These are phyloP conservation scores for Calonectria pseudoreteaudii DNA, from an alignment of 2,329 filamentous ascomycete species.

Conservation along the genomic window DNA sequence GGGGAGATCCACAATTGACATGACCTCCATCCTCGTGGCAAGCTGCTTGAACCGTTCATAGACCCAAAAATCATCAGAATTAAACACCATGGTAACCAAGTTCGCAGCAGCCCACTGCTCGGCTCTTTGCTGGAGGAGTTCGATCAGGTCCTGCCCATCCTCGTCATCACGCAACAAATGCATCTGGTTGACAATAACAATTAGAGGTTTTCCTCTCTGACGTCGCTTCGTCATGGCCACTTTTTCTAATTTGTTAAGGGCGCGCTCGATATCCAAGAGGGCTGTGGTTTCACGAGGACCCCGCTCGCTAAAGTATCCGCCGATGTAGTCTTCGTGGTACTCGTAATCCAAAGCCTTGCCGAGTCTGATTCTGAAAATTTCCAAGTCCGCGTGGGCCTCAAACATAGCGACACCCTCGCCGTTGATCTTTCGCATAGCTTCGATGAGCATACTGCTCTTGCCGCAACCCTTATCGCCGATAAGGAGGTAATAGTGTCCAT, in stretches of 20 bases:
- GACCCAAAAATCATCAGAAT: slow-evolving; percentile 98
- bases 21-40: slow-evolving; percentile 93
- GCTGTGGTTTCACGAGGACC: slow-evolving; percentile 93
- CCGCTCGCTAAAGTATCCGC: slow-evolving; percentile 92
- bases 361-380: slow-evolving; percentile 92
- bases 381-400: slow-evolving; percentile 93
- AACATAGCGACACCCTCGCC: slow-evolving; percentile 94
- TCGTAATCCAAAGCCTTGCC: slow-evolving; percentile 97
- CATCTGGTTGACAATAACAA: slow-evolving; percentile 95
- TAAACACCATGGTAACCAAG: slow-evolving; percentile 92
- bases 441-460: slow-evolving; percentile 95
- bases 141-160: slow-evolving; percentile 91
- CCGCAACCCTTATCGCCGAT: slow-evolving; percentile 97
- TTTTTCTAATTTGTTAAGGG: slow-evolving; percentile 98
- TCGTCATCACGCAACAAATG: slow-evolving; percentile 93
- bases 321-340: slow-evolving; percentile 98
- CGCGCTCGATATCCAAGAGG: slow-evolving; percentile 93
- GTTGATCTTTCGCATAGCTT: slow-evolving; percentile 93
- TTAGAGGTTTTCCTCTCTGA: slow-evolving; percentile 74
- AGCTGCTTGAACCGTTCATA: slow-evolving; percentile 95
- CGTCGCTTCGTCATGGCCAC: slow-evolving; percentile 81
- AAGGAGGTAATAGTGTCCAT: slow-evolving; percentile 90
- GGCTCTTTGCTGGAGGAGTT: slow-evolving; percentile 93
- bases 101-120: slow-evolving; percentile 96
- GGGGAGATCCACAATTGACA: slow-evolving; percentile 84